These are phyloP conservation scores for Syzygium grande DNA, from an alignment of 345 rosid genomes.

Conservation along the genomic window DNA sequence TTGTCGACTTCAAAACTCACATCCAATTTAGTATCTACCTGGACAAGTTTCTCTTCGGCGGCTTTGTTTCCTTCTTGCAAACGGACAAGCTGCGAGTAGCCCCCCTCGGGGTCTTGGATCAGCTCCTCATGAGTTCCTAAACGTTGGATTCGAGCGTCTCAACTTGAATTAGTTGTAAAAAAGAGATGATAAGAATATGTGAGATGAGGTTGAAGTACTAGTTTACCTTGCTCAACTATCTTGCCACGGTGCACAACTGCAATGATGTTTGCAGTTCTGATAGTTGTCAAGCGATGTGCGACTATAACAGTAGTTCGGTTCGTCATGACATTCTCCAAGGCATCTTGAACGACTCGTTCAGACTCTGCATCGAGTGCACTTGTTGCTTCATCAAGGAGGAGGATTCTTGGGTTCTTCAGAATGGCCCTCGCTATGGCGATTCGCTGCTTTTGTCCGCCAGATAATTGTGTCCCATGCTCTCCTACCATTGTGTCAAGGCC, in stretches of 20 bases:
- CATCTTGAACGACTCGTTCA: slow-evolving; percentile 73
- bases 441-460: slow-evolving; percentile 68
- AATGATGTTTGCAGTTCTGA: slow-evolving; percentile 62
- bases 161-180: background rate
- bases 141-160: background rate
- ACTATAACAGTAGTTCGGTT: slow-evolving; percentile 76
- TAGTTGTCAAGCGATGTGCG: slow-evolving; percentile 80
- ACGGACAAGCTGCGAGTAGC: slow-evolving; percentile 64
- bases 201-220: background rate
- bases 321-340: slow-evolving; percentile 54
- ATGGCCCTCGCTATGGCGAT: slow-evolving; percentile 78
- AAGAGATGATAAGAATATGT: background rate
- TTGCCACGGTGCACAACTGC: slow-evolving; percentile 74
- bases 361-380: slow-evolving; percentile 86
- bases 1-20: slow-evolving; percentile 1
- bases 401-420: slow-evolving; percentile 71
- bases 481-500: slow-evolving; percentile 87
- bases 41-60: slow-evolving; percentile 7
- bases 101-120: slow-evolving; percentile 57
- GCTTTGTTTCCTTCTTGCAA: slow-evolving; percentile 60
- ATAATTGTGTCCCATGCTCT: slow-evolving; percentile 78
- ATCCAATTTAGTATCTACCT: background rate
- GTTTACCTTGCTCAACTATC: slow-evolving; percentile 71
- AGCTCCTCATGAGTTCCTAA: slow-evolving; percentile 19
- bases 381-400: slow-evolving; percentile 89